These are phyloP conservation scores for Alternaria sp. DNA, from an alignment of 2,329 filamentous ascomycete genomes.

Conservation along the genomic window DNA sequence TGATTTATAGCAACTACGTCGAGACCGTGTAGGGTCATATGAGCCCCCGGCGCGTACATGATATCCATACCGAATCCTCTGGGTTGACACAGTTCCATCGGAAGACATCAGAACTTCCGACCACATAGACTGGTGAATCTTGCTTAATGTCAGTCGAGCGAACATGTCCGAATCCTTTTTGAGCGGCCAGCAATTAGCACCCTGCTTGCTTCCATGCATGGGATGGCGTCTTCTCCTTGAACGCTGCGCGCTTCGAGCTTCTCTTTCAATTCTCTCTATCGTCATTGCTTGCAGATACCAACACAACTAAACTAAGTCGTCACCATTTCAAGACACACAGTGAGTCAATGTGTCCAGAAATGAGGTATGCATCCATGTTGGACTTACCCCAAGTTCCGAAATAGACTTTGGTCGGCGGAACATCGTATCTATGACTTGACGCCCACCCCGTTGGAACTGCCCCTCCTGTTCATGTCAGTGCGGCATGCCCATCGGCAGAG, in stretches of 20 bases:
- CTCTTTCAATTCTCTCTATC: neutral
- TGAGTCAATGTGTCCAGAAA: neutral
- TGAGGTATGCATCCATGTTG: neutral
- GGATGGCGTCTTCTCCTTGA: conserved; percentile 24
- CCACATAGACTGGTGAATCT: conserved; percentile 22
- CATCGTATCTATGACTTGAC: conserved; percentile 1
- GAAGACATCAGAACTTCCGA: conserved; percentile 27
- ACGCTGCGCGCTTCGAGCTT: neutral
- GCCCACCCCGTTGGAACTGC: neutral
- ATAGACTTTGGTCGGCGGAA: neutral
- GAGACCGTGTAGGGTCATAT: conserved; percentile 43
- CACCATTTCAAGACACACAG: neutral
- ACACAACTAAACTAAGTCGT: conserved; percentile 4
- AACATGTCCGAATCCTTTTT: neutral
- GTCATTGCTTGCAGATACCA: conserved; percentile 20
- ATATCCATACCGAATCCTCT: conserved; percentile 3
- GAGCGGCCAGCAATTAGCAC: conserved; percentile 4
- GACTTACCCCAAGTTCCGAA: conserved; percentile 1
- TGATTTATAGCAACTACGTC: conserved; percentile 51
- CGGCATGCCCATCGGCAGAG: conserved; percentile 1
- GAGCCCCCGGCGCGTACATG: neutral
- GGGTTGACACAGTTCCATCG: neutral
- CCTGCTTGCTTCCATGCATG: conserved; percentile 20
- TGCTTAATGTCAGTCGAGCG: conserved; percentile 1
- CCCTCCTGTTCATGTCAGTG: conserved; percentile 1